These are phyloP conservation scores for Colletotrichum trifolii DNA, from an alignment of 2,329 filamentous ascomycete genomes.

Conservation along the genomic window DNA sequence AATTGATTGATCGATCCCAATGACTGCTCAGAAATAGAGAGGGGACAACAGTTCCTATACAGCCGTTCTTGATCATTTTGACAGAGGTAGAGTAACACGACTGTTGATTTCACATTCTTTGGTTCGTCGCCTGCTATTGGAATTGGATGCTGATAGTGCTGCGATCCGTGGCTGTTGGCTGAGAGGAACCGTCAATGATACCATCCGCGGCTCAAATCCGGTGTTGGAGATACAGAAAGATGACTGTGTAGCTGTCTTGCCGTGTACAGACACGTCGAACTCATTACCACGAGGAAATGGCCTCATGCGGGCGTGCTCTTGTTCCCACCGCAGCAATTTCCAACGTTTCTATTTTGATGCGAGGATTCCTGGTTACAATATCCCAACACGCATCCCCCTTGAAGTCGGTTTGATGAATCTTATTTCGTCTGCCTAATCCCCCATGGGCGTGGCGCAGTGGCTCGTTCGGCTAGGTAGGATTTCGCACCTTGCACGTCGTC, in stretches of 20 bases:
- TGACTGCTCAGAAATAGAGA: slow-evolving; percentile 1
- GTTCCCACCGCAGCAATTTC: neutral
- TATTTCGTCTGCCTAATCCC: slow-evolving; percentile 16
- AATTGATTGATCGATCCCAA: slow-evolving; percentile 8
- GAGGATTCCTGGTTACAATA: neutral
- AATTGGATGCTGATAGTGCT: slow-evolving; percentile 22
- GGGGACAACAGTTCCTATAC: too few species aligned
- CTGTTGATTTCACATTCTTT: neutral
- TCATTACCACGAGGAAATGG: neutral
- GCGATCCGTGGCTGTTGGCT: neutral
- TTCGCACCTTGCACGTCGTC: neutral
- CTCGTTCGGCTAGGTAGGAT: slow-evolving; percentile 9
- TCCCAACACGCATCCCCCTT: neutral
- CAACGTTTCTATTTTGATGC: slow-evolving; percentile 4
- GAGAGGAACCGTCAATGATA: neutral
- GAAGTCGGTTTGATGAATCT: neutral
- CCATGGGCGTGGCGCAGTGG: slow-evolving; percentile 17
- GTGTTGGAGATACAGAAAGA: slow-evolving; percentile 6
- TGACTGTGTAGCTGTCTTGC: neutral
- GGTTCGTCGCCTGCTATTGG: neutral
- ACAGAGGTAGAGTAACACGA: too few species aligned
- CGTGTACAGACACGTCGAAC: neutral
- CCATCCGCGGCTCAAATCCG: neutral
- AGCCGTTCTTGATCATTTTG: too few species aligned
- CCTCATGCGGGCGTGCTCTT: neutral